Evolutionary conservation across 306 rosid genomes (phyloP), one percentile per base, ranked within the genome.

Genomic region (Calophaca sinica): DNA sequence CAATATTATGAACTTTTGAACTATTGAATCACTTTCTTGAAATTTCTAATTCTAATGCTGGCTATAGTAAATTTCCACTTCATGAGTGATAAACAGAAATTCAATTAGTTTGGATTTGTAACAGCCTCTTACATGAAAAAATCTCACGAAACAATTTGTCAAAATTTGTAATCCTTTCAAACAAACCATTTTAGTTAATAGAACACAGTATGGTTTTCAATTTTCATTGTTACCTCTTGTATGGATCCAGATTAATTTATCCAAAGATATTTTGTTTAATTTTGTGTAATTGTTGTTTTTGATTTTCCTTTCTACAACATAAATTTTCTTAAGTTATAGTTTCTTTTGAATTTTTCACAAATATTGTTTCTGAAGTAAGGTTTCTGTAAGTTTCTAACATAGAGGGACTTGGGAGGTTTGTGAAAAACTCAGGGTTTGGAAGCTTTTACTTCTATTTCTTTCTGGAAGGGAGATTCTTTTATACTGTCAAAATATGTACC

Each of bases 1-100:
- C 26, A 20, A 51, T 65, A 45, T 50, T 50, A 60, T 68, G 66
- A 73, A 11, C 29, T 38, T 59, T 62, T 69, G 78, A 74, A 74
- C 10, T 54, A 50, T 65, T 55, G 78, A 65, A 63, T 68, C 44
- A 54, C 29, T 66, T 20, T 9, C 6, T 68, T 59, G 42, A 59
- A 33, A 32, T 61, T 31, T 79, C 61, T 53, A 65, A 31, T 59
- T 45, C 71, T 76, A 41, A 39, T n/a, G 5, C 57, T 75, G 55
- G 61, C 5, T 70, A 52, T 54, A 13, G 70, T 52, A 54, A 45
- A 44, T 62, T 52, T 61, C 35, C 9, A 8, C 49, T 35, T 7
- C 41, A 52, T 71, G 53, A 57, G 62, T 62, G 63, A 48, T 72
- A 55, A 49, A 58, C 32, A 69, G 36, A 36, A 55, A 58, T 26